Conservation (phyloP, 257 asterid genomes). For the Cordia subcordata region DNA sequence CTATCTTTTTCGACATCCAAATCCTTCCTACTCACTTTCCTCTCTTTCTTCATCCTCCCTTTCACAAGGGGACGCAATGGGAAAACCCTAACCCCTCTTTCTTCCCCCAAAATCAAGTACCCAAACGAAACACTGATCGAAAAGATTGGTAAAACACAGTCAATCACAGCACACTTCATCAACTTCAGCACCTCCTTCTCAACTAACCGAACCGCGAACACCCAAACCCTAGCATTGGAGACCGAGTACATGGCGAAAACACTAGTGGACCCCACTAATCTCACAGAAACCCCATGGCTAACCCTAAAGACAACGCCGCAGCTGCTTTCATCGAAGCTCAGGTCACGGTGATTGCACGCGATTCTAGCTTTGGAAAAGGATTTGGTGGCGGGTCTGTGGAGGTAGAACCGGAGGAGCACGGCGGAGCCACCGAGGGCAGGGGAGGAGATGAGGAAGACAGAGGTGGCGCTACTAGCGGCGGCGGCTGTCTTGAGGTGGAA, state of each 20-base stretch:
- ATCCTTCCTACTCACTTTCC: slow-evolving; percentile 13
- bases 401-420: slow-evolving; percentile 48
- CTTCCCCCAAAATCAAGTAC: slow-evolving; percentile 66
- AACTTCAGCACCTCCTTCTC: slow-evolving; percentile 53
- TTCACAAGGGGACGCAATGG: slow-evolving; percentile 54
- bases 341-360: slow-evolving; percentile 50
- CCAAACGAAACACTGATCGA: slow-evolving; percentile 49
- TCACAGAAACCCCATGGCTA: slow-evolving; percentile 65
- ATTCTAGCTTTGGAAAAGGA: slow-evolving; percentile 32
- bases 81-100: slow-evolving; percentile 70
- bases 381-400: slow-evolving; percentile 28
- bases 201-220: slow-evolving; percentile 50
- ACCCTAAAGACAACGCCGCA: slow-evolving; percentile 50
- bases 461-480: slow-evolving; percentile 28
- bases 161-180: slow-evolving; percentile 75
- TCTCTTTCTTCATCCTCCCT: slow-evolving; percentile 49
- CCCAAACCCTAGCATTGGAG: slow-evolving; percentile 66
- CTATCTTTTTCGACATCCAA: slow-evolving; percentile 18
- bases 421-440: slow-evolving; percentile 49
- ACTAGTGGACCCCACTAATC: slow-evolving; percentile 54
- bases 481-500: slow-evolving; percentile 50
- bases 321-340: slow-evolving; percentile 39
- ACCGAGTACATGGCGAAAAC: slow-evolving; percentile 61
- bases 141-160: slow-evolving; percentile 58
- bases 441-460: slow-evolving; percentile 49